Conservation (phyloP, 202 grass and related monocot species). For the Bolboschoenoplectus hybrid region DNA sequence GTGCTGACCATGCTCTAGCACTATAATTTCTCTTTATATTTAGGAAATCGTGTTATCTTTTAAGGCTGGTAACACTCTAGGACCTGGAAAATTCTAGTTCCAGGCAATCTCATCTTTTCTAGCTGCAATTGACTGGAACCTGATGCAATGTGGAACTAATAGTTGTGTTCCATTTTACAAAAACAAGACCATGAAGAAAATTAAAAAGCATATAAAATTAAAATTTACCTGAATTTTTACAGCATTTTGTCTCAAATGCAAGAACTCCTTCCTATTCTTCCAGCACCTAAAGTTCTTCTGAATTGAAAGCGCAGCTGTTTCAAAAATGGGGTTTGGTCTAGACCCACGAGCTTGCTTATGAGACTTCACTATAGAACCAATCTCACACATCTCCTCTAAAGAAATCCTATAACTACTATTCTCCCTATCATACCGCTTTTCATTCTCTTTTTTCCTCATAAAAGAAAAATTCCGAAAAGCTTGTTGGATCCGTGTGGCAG, state of each 20-base stretch:
- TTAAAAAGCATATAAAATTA: conserved; percentile 26
- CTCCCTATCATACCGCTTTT: conserved; percentile 43
- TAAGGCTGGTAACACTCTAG: not conserved
- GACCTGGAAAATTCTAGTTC: not conserved
- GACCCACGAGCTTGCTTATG: conserved; percentile 21
- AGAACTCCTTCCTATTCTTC: conserved; percentile 73
- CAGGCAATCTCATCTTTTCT: not conserved
- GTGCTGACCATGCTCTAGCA: not conserved
- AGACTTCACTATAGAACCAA: conserved; percentile 29
- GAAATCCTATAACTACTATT: conserved; percentile 38
- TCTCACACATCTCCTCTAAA: conserved; percentile 37
- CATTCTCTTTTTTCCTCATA: conserved; percentile 56
- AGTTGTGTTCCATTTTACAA: not conserved
- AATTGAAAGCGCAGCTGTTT: conserved; percentile 83
- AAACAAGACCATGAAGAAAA: not conserved
- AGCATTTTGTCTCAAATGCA: conserved; percentile 50
- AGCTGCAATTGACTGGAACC: not conserved
- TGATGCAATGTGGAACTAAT: not conserved
- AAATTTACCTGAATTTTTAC: conserved; percentile 83
- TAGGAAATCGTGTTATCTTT: not conserved
- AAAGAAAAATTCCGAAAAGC: conserved; percentile 70
- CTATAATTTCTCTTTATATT: not conserved
- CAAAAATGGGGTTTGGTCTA: conserved; percentile 40
- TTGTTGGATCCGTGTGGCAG: conserved; percentile 77
- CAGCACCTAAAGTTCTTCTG: conserved; percentile 88